Evolutionary conservation across 2,329 filamentous ascomycete genomes (phyloP).

Genomic region (Ophiognomonia clavigignenti-juglandacearum): DNA sequence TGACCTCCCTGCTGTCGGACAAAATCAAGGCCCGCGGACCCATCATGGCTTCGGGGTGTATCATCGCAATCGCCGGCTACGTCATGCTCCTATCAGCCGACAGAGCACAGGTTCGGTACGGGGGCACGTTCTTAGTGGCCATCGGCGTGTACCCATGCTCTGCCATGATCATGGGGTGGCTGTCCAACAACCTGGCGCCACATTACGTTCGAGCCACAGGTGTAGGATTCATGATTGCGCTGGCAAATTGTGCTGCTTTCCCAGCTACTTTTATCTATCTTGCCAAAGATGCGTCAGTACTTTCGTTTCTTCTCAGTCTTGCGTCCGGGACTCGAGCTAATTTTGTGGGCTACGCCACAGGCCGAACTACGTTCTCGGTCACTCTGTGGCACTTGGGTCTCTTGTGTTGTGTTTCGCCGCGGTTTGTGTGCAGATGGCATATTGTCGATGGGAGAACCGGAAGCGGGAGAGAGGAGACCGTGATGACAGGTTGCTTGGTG

Average conservation of each 20-base stretch:
- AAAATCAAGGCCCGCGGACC: conserved; percentile 25
- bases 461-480: conserved; percentile 32
- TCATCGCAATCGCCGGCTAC: conserved; percentile 29
- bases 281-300: conserved; percentile 32
- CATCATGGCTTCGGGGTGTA: conserved; percentile 27
- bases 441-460: conserved; percentile 36
- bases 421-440: conserved; percentile 29
- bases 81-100: conserved; percentile 29
- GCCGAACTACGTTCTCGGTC: conserved; percentile 32
- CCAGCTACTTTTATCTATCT: conserved; percentile 40
- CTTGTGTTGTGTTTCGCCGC: conserved; percentile 27
- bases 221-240: conserved; percentile 33
- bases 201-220: conserved; percentile 38
- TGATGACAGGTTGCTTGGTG: conserved; percentile 28
- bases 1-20: conserved; percentile 28
- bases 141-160: conserved; percentile 25
- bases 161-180: conserved; percentile 29
- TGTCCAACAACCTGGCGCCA: conserved; percentile 37
- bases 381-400: conserved; percentile 35
- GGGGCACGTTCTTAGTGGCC: conserved; percentile 30
- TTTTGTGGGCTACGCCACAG: conserved; percentile 17
- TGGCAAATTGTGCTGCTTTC: conserved; percentile 38
- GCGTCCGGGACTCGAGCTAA: not conserved
- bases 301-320: not conserved
- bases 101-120: conserved; percentile 27